Evolutionary conservation across 2,329 filamentous ascomycete species (phyloP).

Genomic region (Aspergillus niger): DNA sequence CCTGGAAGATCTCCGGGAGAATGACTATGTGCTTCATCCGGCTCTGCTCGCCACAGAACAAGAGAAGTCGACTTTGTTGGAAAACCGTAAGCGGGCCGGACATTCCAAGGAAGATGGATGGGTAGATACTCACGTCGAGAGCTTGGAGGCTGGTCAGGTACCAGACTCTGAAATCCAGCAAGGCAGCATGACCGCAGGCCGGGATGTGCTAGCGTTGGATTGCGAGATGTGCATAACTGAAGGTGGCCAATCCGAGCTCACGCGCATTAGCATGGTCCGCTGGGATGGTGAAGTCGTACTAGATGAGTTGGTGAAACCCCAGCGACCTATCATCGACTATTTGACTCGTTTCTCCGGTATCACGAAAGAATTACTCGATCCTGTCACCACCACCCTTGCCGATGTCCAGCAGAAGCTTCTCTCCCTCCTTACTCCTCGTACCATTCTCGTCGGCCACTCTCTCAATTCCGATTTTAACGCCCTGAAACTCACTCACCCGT

Average conservation of each 20-base stretch:
- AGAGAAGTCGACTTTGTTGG: slow-evolving; percentile 57
- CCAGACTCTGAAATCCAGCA: slow-evolving; percentile 71
- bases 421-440: slow-evolving; percentile 59
- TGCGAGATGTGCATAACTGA: slow-evolving; percentile 97
- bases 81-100: slow-evolving; percentile 54
- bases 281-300: slow-evolving; percentile 83
- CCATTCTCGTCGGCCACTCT: slow-evolving; percentile 52
- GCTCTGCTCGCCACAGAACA: slow-evolving; percentile 64
- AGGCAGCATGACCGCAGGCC: slow-evolving; percentile 81
- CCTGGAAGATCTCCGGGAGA: slow-evolving; percentile 73
- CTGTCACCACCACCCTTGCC: slow-evolving; percentile 76
- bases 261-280: slow-evolving; percentile 80
- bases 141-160: slow-evolving; percentile 66
- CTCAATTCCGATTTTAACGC: slow-evolving; percentile 67
- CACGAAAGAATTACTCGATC: slow-evolving; percentile 77
- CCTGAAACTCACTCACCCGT: slow-evolving; percentile 83
- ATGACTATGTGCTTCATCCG: slow-evolving; percentile 83
- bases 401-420: slow-evolving; percentile 83
- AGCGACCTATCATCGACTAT: slow-evolving; percentile 86
- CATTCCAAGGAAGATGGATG: slow-evolving; percentile 66
- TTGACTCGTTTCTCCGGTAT: slow-evolving; percentile 91
- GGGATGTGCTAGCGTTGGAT: slow-evolving; percentile 78
- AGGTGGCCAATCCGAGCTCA: slow-evolving; percentile 76
- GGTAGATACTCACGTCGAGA: slow-evolving; percentile 74
- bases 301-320: slow-evolving; percentile 90